phyloP scores from a whole-genome alignment of 305 asterid genomes.

The Striga hermonthica region DNA sequence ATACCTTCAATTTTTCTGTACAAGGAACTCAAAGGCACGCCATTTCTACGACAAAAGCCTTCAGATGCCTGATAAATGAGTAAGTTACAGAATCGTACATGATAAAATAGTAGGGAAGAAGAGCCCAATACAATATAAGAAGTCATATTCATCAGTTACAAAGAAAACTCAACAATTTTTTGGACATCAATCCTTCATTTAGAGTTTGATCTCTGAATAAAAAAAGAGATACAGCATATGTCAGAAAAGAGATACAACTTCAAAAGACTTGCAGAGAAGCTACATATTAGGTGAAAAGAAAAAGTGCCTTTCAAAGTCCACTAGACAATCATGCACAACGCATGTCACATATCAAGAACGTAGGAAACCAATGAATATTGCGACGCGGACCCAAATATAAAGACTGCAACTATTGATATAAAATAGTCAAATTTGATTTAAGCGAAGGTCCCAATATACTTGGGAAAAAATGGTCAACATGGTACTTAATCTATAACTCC shows the following conservation, averaged over 20 bases:
- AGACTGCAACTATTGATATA: no score
- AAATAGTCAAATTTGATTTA: no score
- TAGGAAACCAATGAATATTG: constrained; percentile 1
- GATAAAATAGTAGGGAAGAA: constrained; percentile 10
- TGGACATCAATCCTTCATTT: neutral
- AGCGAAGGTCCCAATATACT: no score
- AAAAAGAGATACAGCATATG: neutral
- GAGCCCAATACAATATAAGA: constrained; percentile 4
- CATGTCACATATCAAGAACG: constrained; percentile 11
- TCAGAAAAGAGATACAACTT: constrained; percentile 1
- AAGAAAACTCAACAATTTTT: neutral
- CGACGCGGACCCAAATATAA: neutral
- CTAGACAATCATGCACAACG: constrained; percentile 12
- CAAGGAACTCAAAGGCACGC: constrained; percentile 72
- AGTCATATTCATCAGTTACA: constrained; percentile 5
- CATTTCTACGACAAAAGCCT: constrained; percentile 87
- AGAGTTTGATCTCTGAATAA: constrained; percentile 12
- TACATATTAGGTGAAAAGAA: constrained; percentile 4
- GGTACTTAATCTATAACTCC: no score
- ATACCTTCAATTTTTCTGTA: constrained; percentile 77
- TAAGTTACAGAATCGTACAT: constrained; percentile 26
- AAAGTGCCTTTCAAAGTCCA: constrained; percentile 8
- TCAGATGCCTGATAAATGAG: constrained; percentile 78
- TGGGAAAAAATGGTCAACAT: no score
- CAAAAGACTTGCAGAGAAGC: constrained; percentile 12